Conservation (phyloP, 2,329 filamentous ascomycete species). For the Pseudogymnoascus sp. region DNA sequence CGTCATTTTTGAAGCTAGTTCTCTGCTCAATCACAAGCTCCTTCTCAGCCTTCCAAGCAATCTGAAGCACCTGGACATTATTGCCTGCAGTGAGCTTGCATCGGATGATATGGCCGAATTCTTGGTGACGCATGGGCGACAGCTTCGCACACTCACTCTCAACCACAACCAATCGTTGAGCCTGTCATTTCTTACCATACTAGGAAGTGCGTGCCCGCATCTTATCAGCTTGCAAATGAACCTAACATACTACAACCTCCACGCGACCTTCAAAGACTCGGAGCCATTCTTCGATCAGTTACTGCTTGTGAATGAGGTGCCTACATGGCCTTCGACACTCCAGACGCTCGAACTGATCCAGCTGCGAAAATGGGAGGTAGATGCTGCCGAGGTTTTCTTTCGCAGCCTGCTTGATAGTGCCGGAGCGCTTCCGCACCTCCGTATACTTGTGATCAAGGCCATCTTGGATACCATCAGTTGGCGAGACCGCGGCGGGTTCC, state of each 20-base stretch:
- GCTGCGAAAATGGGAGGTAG: conserved; percentile 65
- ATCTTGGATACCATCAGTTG: conserved; percentile 71
- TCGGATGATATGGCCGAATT: conserved; percentile 60
- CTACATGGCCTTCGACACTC: conserved; percentile 70
- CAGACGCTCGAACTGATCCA: conserved; percentile 67
- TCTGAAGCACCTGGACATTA: conserved; percentile 62
- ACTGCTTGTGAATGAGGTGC: conserved; percentile 56
- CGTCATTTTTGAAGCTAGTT: conserved; percentile 68
- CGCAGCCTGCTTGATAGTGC: conserved; percentile 70
- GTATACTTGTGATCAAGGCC: conserved; percentile 64
- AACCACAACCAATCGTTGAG: conserved; percentile 75
- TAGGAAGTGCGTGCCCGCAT: conserved; percentile 62
- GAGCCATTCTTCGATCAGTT: conserved; percentile 68
- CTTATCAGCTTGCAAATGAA: conserved; percentile 70
- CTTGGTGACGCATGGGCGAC: conserved; percentile 57
- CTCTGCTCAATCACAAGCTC: conserved; percentile 59
- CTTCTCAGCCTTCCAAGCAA: conserved; percentile 60
- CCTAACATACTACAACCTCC: conserved; percentile 67
- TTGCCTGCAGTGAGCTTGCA: conserved; percentile 70
- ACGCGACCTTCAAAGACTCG: conserved; percentile 60
- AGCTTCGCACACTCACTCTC: conserved; percentile 61
- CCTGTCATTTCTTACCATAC: conserved; percentile 61
- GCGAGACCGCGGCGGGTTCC: conserved; percentile 73
- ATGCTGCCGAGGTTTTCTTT: conserved; percentile 70
- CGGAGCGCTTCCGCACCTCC: conserved; percentile 55